These are phyloP conservation scores for Calvatia gigantea DNA, from an alignment of 768 basidiomycete species.

Conservation along the genomic window DNA sequence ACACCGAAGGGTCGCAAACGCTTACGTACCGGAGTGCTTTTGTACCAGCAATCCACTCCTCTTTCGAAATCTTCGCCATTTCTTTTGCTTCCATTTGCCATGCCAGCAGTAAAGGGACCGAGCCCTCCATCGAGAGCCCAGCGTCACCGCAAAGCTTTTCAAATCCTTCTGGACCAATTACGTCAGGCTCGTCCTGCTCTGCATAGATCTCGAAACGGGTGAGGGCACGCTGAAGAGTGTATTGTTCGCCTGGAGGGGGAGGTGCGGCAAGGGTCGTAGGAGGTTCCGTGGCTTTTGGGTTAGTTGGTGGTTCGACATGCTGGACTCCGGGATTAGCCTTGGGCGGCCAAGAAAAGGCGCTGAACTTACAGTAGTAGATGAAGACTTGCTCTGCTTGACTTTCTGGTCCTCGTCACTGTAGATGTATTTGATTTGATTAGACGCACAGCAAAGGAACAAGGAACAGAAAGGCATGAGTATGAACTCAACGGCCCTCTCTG, in stretches of 20 bases:
- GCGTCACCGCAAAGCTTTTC: slow-evolving; percentile 68
- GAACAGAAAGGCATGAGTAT: slow-evolving; percentile 58
- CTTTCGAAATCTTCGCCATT: slow-evolving; percentile 66
- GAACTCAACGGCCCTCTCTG: slow-evolving; percentile 30
- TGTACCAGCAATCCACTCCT: slow-evolving; percentile 68
- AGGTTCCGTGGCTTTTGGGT: background rate
- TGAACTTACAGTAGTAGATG: slow-evolving; percentile 10
- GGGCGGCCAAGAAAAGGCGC: background rate
- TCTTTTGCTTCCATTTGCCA: slow-evolving; percentile 73
- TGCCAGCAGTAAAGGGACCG: slow-evolving; percentile 66
- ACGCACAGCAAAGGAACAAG: slow-evolving; percentile 56
- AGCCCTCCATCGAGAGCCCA: slow-evolving; percentile 69
- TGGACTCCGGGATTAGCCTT: background rate
- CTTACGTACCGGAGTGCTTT: slow-evolving; percentile 31
- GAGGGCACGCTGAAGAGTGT: slow-evolving; percentile 46
- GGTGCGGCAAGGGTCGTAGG: slow-evolving; percentile 2
- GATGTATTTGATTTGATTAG: slow-evolving; percentile 45
- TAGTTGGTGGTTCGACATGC: slow-evolving; percentile 6
- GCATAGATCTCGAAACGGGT: slow-evolving; percentile 62
- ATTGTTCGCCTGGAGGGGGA: slow-evolving; percentile 35
- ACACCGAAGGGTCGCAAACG: background rate
- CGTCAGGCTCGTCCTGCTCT: slow-evolving; percentile 46
- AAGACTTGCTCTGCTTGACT: slow-evolving; percentile 8
- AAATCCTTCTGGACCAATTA: slow-evolving; percentile 73
- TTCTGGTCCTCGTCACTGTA: slow-evolving; percentile 46